Conservation (phyloP, 2,329 filamentous ascomycete genomes). For the Trichoderma brevicompactum region DNA sequence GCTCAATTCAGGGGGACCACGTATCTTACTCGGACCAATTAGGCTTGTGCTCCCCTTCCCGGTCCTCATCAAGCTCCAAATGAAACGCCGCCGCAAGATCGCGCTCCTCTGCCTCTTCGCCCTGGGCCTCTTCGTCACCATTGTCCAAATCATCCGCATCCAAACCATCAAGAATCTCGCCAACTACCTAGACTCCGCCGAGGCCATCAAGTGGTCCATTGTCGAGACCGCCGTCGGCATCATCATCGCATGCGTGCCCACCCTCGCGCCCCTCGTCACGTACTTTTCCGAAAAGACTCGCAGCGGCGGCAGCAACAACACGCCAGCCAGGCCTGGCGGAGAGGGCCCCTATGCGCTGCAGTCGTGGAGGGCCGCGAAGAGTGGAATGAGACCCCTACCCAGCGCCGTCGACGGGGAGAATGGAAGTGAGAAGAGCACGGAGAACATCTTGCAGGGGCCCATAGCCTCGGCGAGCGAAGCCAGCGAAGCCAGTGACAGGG, state of each 20-base stretch:
- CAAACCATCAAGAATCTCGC: conserved; percentile 51
- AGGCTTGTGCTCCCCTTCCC: conserved; percentile 50
- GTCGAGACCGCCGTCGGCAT: conserved; percentile 52
- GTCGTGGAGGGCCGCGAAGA: conserved; percentile 34
- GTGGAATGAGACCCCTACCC: conserved; percentile 34
- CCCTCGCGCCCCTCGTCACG: conserved; percentile 48
- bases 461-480: neutral
- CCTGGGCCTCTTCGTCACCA: conserved; percentile 55
- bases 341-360: conserved; percentile 36
- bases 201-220: conserved; percentile 50
- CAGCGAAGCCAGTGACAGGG: conserved; percentile 1
- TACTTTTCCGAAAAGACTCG: conserved; percentile 41
- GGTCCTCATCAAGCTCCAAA: conserved; percentile 43
- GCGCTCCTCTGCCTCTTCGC: conserved; percentile 50
- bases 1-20: no score
- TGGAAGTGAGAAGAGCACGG: conserved; percentile 23
- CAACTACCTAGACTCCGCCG: conserved; percentile 51
- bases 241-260: conserved; percentile 48
- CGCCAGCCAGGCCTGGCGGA: neutral
- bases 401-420: conserved; percentile 1
- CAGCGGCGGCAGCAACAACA: conserved; percentile 30
- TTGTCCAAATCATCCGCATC: conserved; percentile 57
- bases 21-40: neutral
- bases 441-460: conserved; percentile 23
- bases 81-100: conserved; percentile 47